These are phyloP conservation scores for Penicillium sp. DNA, from an alignment of 2,329 filamentous ascomycete genomes.

Conservation along the genomic window DNA sequence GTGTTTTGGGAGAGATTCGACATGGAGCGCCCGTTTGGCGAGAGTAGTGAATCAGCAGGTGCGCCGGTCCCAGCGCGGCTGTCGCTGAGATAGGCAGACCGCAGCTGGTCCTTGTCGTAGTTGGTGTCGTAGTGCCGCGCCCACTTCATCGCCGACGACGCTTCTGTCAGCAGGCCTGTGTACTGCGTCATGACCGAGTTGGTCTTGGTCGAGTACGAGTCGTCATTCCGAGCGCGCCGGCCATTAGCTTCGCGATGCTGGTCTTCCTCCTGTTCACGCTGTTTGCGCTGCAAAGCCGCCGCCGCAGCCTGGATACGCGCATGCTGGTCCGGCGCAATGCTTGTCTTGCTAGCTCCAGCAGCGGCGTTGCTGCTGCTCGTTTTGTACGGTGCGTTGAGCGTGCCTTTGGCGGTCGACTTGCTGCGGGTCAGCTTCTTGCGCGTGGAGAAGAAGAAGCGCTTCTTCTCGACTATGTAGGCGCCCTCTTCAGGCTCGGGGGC, in stretches of 20 bases:
- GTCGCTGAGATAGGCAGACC: conserved; percentile 80
- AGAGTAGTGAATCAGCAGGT: conserved; percentile 43
- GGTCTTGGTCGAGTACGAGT: conserved; percentile 64
- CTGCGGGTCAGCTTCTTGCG: conserved; percentile 66
- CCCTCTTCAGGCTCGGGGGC: conserved; percentile 78
- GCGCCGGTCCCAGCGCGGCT: conserved; percentile 65
- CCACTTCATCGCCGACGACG: conserved; percentile 94
- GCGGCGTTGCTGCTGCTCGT: conserved; percentile 45
- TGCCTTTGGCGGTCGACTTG: conserved; percentile 65
- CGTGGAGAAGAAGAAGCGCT: conserved; percentile 78
- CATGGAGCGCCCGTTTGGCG: conserved; percentile 28
- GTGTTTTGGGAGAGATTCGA: conserved; percentile 9
- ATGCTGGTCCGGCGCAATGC: conserved; percentile 85
- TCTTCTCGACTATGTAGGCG: conserved; percentile 93
- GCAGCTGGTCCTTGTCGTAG: conserved; percentile 85
- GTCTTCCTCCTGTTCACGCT: conserved; percentile 55
- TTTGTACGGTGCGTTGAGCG: conserved; percentile 51
- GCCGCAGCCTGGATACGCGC: conserved; percentile 90
- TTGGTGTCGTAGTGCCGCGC: conserved; percentile 92
- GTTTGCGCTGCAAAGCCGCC: conserved; percentile 70
- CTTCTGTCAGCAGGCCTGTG: conserved; percentile 77
- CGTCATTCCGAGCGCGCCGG: conserved; percentile 54
- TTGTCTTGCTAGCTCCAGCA: conserved; percentile 68
- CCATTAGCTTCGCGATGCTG: conserved; percentile 45
- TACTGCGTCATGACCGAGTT: conserved; percentile 87